Conservation (phyloP, 768 basidiomycete species). For the Clathrus columnatus region DNA sequence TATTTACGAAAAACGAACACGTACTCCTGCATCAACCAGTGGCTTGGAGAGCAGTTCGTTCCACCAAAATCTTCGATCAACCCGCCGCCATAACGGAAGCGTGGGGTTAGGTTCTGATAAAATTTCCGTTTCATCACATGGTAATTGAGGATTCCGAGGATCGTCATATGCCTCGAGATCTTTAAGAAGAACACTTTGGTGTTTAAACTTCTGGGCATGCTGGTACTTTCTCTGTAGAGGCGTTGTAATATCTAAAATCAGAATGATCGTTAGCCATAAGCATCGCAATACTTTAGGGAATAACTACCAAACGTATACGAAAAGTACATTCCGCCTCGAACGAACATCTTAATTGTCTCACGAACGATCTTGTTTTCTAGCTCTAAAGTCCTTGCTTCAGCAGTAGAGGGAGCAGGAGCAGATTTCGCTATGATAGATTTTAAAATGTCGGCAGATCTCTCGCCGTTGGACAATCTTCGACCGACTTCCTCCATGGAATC, state of each 20-base stretch:
- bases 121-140: conserved; percentile 35
- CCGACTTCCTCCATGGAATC: conserved; percentile 34
- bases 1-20: conserved; percentile 16
- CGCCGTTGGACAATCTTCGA: conserved; percentile 19
- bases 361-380: conserved; percentile 77
- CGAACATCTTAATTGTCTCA: conserved; percentile 68
- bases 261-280: not conserved
- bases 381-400: conserved; percentile 63
- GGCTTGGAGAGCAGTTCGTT: conserved; percentile 83
- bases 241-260: conserved; percentile 63
- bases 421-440: conserved; percentile 49
- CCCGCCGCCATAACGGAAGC: conserved; percentile 85
- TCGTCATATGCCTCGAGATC: conserved; percentile 46
- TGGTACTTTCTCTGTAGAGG: conserved; percentile 77
- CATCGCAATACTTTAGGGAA: not conserved
- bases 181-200: conserved; percentile 49
- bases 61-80: conserved; percentile 93
- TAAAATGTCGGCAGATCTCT: conserved; percentile 45
- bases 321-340: conserved; percentile 86
- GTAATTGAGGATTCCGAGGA: conserved; percentile 17
- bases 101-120: conserved; percentile 66
- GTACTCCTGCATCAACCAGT: conserved; percentile 80
- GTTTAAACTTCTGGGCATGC: conserved; percentile 45
- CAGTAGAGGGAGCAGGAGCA: conserved; percentile 51
- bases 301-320: conserved; percentile 72